Base-by-base conservation (phyloP, 768 basidiomycete genomes). In the Russula brevipes region DNA sequence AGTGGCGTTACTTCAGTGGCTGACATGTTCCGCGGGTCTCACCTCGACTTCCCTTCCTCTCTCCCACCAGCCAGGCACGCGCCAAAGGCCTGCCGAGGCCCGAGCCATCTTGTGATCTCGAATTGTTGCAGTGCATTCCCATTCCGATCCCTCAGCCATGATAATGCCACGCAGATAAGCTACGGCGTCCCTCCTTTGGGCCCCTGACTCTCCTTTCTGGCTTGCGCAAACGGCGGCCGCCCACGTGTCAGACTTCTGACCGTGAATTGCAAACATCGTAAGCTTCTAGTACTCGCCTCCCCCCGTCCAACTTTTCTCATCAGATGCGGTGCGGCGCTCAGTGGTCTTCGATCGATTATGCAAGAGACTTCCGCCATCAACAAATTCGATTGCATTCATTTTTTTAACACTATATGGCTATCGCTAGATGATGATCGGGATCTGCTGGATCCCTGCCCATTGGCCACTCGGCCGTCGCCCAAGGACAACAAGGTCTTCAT, bases 271-370 rank as follows among this genome's bases (percentile, higher is more conserved):
- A 31, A 19, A 17, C 14, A 5, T 50, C 39, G 19, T 39, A 11
- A 33, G 24, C 31, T 50, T 57, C 31, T 46, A 16, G 49, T 44
- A 10, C 24, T 17, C 7, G 11, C n/a, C 38, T 5, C 33, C 45
- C 49, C 55, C 60, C 54, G 11, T 42, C 30, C 45, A 31, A 24
- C 45, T 30, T 41, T 24, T 63, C 56, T 54, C 52, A 59, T 59
- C 57, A 59, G 52, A 63, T 63, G 42, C 50, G 55, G 42, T 8
- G 42, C 50, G 55, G 42, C 11, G n/a, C 45, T 47, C 31, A 14
- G 52, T 8, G 16, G 41, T 19, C 33, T 42, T 50, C 38, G 8
- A n/a, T 41, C 6, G 9, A 24, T 35, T 24, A 38, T 57, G 51
- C 35, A 19, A 19, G 17, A 33, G 31, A 38, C 54, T 24, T 12